These are phyloP conservation scores for Choiromyces venosus DNA, from an alignment of 495 filamentous ascomycete species.

Conservation along the genomic window DNA sequence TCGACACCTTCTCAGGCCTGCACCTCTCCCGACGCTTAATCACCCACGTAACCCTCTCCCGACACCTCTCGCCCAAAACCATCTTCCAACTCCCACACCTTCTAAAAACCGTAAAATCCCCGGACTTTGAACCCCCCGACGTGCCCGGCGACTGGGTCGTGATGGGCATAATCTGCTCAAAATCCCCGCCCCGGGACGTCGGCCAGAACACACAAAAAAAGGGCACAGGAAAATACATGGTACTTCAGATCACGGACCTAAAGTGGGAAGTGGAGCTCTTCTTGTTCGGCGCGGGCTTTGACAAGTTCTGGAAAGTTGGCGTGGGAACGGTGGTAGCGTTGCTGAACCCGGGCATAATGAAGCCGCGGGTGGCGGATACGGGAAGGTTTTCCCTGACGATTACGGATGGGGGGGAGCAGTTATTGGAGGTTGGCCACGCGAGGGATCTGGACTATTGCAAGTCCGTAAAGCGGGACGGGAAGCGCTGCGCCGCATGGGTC, in stretches of 20 bases:
- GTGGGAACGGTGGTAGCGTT: constrained; percentile 85
- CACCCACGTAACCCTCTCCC: constrained; percentile 68
- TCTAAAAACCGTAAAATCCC: constrained; percentile 71
- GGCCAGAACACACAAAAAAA: constrained; percentile 50
- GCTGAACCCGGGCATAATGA: constrained; percentile 87
- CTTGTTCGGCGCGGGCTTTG: constrained; percentile 85
- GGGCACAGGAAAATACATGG: constrained; percentile 78
- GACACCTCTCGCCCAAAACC: constrained; percentile 69
- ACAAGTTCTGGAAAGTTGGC: constrained; percentile 81
- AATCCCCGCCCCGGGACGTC: constrained; percentile 71
- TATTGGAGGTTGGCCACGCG: constrained; percentile 81
- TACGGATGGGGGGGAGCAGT: constrained; percentile 73
- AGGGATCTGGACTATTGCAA: constrained; percentile 89
- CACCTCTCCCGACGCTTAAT: constrained; percentile 83
- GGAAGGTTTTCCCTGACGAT: constrained; percentile 78
- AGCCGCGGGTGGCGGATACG: constrained; percentile 67
- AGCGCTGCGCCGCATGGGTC: constrained; percentile 75
- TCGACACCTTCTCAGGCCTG: constrained; percentile 78
- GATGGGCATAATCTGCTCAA: constrained; percentile 77
- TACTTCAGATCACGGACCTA: constrained; percentile 76
- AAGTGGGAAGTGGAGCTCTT: constrained; percentile 88
- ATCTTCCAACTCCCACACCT: constrained; percentile 75
- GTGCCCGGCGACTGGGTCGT: constrained; percentile 81
- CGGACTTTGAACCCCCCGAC: constrained; percentile 78
- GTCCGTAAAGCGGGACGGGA: constrained; percentile 73